Conservation (phyloP, 2,329 filamentous ascomycete species). For the Aspergillus ruber region DNA sequence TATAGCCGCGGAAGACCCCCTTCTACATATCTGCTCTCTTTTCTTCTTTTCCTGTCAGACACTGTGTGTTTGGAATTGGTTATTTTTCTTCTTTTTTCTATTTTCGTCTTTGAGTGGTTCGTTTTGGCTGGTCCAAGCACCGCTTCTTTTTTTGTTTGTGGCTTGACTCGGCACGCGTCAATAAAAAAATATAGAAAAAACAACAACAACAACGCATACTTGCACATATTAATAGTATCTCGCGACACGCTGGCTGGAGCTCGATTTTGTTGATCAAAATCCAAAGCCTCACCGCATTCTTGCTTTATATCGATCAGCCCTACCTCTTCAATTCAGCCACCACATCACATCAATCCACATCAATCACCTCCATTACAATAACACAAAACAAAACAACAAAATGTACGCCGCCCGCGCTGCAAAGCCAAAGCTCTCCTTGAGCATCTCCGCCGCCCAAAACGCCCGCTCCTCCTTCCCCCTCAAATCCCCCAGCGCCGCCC, state of each 20-base stretch:
- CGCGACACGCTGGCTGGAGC: slow-evolving; percentile 14
- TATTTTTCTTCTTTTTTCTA: slow-evolving; percentile 25
- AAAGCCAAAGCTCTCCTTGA: slow-evolving; percentile 44
- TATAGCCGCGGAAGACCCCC: slow-evolving; percentile 29
- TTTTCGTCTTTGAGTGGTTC: slow-evolving; percentile 25
- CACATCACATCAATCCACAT: not conserved
- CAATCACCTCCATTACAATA: slow-evolving; percentile 1
- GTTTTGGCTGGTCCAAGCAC: slow-evolving; percentile 40
- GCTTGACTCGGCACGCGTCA: slow-evolving; percentile 15
- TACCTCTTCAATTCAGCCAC: not conserved
- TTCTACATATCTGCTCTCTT: slow-evolving; percentile 4
- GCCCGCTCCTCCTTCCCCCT: slow-evolving; percentile 34
- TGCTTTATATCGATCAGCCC: slow-evolving; percentile 6
- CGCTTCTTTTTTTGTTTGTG: slow-evolving; percentile 19
- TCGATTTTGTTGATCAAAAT: slow-evolving; percentile 33
- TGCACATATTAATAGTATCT: slow-evolving; percentile 16
- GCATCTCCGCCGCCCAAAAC: slow-evolving; percentile 35
- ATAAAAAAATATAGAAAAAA: slow-evolving; percentile 1
- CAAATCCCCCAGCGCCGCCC: slow-evolving; percentile 36
- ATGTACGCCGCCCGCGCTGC: slow-evolving; percentile 36
- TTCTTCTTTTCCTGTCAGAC: slow-evolving; percentile 15
- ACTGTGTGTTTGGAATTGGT: slow-evolving; percentile 28
- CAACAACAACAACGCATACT: not conserved
- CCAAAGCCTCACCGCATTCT: slow-evolving; percentile 4
- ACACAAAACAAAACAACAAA: slow-evolving; percentile 11